phyloP scores from a whole-genome alignment of 2,329 filamentous ascomycete genomes.

The Penicillium crustosum region DNA sequence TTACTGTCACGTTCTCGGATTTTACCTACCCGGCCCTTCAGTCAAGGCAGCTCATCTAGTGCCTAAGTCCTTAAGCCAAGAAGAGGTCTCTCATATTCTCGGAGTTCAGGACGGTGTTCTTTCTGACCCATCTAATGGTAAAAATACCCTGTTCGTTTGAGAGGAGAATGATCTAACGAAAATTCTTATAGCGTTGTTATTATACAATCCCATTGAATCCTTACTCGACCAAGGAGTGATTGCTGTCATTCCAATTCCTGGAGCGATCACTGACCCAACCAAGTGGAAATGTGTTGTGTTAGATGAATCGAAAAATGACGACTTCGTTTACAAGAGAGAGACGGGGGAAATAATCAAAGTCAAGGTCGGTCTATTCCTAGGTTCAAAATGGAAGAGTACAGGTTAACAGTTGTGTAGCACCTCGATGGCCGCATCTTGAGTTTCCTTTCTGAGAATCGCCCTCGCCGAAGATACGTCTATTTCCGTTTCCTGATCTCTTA shows the following conservation, averaged over 20 bases:
- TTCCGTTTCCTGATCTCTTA: constrained; percentile 25
- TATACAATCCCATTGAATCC: background rate
- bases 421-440: constrained; percentile 16
- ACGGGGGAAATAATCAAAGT: constrained; percentile 2
- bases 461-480: constrained; percentile 21
- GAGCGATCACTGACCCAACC: constrained; percentile 2
- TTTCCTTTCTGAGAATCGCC: constrained; percentile 19
- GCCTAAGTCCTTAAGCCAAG: too few species aligned
- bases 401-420: constrained; percentile 12
- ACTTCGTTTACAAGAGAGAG: background rate
- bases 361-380: constrained; percentile 7
- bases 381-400: background rate
- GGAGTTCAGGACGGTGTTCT: too few species aligned
- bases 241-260: constrained; percentile 17
- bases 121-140: too few species aligned
- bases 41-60: too few species aligned
- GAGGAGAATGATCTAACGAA: too few species aligned
- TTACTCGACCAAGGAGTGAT: constrained; percentile 18
- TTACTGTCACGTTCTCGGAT: too few species aligned
- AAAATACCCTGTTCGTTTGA: too few species aligned
- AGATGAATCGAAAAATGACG: constrained; percentile 6
- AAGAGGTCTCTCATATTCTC: too few species aligned
- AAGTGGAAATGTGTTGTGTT: constrained; percentile 19
- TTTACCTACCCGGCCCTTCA: too few species aligned
- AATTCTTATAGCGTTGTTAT: too few species aligned